These are phyloP conservation scores for Penicillium italicum DNA, from an alignment of 2,329 filamentous ascomycete genomes.

Conservation along the genomic window DNA sequence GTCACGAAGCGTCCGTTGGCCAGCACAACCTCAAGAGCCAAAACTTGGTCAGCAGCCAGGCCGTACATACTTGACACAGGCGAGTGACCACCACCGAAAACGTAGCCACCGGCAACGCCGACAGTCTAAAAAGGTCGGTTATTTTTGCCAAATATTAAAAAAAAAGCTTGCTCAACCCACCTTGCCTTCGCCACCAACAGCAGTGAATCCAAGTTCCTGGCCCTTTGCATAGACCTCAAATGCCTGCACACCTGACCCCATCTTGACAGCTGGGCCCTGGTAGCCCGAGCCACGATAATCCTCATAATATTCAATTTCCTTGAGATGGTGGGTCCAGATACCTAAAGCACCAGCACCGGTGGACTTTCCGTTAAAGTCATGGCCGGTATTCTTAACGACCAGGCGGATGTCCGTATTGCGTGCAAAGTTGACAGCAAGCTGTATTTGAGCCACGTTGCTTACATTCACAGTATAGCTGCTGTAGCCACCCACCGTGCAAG, in stretches of 20 bases:
- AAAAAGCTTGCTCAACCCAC: background rate
- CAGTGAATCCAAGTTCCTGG: conserved; percentile 39
- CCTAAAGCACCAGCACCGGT: conserved; percentile 47
- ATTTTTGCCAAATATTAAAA: too few relatives aligned
- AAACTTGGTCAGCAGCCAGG: conserved; percentile 40
- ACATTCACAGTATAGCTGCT: conserved; percentile 38
- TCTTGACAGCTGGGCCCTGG: conserved; percentile 49
- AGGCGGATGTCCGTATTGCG: conserved; percentile 34
- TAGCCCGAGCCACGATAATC: conserved; percentile 44
- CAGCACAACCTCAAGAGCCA: conserved; percentile 27
- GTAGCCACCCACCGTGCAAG: conserved; percentile 32
- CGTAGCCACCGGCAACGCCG: conserved; percentile 58
- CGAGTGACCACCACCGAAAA: conserved; percentile 59
- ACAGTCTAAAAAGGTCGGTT: conserved; percentile 42
- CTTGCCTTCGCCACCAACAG: conserved; percentile 14
- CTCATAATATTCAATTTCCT: conserved; percentile 41
- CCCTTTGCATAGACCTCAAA: conserved; percentile 18
- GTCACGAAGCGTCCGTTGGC: conserved; percentile 28
- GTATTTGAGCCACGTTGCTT: conserved; percentile 32
- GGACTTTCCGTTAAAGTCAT: conserved; percentile 49
- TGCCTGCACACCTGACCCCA: conserved; percentile 52
- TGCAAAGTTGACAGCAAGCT: conserved; percentile 31
- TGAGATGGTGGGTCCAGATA: conserved; percentile 51
- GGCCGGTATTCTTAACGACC: conserved; percentile 46
- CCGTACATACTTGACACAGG: conserved; percentile 53